A percentile compares a stretch with the other conserved stretches of the same genome.
Conservation (phyloP, 176 grass and related monocot genomes). For the Juncus effusus region DNA sequence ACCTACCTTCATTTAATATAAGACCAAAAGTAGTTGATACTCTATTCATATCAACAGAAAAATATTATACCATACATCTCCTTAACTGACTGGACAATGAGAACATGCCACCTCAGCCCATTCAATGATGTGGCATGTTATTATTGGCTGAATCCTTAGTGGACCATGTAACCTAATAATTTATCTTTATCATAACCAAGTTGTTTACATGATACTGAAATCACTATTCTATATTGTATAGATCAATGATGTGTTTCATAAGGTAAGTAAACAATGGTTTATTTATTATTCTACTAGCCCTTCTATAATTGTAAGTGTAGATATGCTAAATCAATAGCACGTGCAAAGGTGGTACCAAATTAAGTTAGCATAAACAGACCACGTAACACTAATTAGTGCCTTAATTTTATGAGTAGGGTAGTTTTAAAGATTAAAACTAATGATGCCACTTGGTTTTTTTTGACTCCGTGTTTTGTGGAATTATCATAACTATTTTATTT, state of each 20-base stretch:
- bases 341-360: slow-evolving; percentile 25
- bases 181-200: neutral
- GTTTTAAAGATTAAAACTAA: slow-evolving; percentile 17
- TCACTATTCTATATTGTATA: slow-evolving; percentile 18
- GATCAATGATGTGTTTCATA: slow-evolving; percentile 25
- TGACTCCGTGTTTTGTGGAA: slow-evolving; percentile 10
- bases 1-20: slow-evolving; percentile 31
- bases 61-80: too few relatives aligned
- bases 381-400: slow-evolving; percentile 22
- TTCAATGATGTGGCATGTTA: too few relatives aligned
- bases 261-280: slow-evolving; percentile 8
- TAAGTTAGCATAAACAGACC: neutral
- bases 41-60: neutral
- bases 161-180: neutral
- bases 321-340: slow-evolving; percentile 30
- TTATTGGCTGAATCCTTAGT: too few relatives aligned
- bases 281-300: slow-evolving; percentile 9
- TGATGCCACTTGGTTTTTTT: slow-evolving; percentile 16
- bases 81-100: too few relatives aligned
- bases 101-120: too few relatives aligned
- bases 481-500: too few relatives aligned
- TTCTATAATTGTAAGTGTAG: slow-evolving; percentile 18
- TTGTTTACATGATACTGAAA: slow-evolving; percentile 26
- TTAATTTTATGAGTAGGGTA: slow-evolving; percentile 24
- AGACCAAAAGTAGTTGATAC: slow-evolving; percentile 12